Conservation (phyloP, 176 grass and related monocot species). For the Bromus sterilis region DNA sequence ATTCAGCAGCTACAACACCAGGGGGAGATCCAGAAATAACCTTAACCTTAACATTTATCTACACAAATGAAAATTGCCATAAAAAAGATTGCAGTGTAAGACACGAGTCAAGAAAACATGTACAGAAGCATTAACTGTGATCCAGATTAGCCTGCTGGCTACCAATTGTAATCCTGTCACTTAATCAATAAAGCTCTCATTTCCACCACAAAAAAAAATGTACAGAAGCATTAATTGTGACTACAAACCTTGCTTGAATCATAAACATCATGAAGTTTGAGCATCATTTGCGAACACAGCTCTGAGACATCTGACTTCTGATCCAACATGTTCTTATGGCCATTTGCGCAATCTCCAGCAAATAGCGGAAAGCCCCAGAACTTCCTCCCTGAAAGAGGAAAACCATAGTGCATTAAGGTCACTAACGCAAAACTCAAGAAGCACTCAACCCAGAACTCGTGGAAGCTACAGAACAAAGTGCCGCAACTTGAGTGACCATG, state of each 20-base stretch:
- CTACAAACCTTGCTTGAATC: conserved; percentile 75
- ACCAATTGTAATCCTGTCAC: not conserved
- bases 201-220: not conserved
- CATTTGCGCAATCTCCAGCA: conserved; percentile 88
- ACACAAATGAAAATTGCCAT: conserved; percentile 14
- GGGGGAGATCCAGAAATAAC: conserved; percentile 75
- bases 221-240: not conserved
- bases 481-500: conserved; percentile 1
- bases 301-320: conserved; percentile 86
- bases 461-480: conserved; percentile 1
- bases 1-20: conserved; percentile 85
- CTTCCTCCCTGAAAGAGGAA: conserved; percentile 57
- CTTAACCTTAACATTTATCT: conserved; percentile 89
- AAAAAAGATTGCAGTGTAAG: not conserved
- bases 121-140: not conserved
- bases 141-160: not conserved
- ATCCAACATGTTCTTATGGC: conserved; percentile 74
- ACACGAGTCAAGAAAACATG: not conserved
- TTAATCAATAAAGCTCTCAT: not conserved
- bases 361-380: conserved; percentile 95
- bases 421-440: not conserved
- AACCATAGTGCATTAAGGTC: not conserved
- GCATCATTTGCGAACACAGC: conserved; percentile 70
- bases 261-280: conserved; percentile 58
- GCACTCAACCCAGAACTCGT: not conserved